Percentiles rank a stretch among this genome's conserved stretches.
Conservation (phyloP, 345 rosid species). For the Rhodamnia argentea region DNA sequence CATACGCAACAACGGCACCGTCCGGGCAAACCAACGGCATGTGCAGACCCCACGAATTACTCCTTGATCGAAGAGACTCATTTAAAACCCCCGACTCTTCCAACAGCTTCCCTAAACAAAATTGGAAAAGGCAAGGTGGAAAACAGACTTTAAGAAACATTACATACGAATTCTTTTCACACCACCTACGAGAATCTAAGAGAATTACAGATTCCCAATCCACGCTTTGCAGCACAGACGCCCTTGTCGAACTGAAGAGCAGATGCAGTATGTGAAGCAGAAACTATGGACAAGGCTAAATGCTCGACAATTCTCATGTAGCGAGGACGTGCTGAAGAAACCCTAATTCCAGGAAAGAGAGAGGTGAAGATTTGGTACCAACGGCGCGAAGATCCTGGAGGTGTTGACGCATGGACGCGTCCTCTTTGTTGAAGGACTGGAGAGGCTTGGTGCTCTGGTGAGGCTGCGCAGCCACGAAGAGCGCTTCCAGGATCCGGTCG, state of each 20-base stretch:
- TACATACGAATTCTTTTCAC: background rate
- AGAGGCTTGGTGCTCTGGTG: conserved; percentile 55
- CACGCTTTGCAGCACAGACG: background rate
- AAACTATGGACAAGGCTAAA: too few relatives aligned
- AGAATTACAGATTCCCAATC: background rate
- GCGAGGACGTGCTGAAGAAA: background rate
- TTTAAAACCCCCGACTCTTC: conserved; percentile 87
- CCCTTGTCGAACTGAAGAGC: background rate
- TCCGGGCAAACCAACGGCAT: conserved; percentile 97
- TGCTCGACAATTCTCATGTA: background rate
- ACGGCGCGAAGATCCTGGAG: conserved; percentile 68
- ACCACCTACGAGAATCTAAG: background rate
- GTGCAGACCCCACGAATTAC: conserved; percentile 91
- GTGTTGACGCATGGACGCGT: conserved; percentile 77
- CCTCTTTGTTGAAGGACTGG: conserved; percentile 58
- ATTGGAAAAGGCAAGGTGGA: background rate
- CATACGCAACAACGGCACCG: conserved; percentile 95
- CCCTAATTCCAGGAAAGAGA: background rate
- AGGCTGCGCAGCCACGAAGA: conserved; percentile 57
- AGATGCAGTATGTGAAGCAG: background rate
- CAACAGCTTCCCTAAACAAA: conserved; percentile 56
- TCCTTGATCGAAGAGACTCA: conserved; percentile 61
- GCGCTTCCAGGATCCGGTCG: conserved; percentile 85
- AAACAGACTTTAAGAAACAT: background rate
- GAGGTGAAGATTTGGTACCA: conserved; percentile 18